Evolutionary conservation across 1,284 basidiomycete genomes (phyloP).

Genomic region (Phaffia rhodozyma): DNA sequence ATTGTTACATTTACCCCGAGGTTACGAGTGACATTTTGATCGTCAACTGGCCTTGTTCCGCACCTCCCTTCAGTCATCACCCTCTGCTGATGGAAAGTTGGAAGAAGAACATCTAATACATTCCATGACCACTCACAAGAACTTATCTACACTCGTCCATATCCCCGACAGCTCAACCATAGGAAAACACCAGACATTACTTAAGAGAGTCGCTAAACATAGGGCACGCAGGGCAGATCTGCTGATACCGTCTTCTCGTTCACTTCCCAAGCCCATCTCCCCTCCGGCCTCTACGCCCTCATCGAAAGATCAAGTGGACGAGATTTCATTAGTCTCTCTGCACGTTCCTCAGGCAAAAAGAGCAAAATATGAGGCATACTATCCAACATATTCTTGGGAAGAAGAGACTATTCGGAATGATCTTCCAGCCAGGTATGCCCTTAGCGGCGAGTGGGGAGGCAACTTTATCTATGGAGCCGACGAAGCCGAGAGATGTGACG

Average conservation of each 20-base stretch:
- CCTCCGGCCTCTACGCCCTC: conserved; percentile 31
- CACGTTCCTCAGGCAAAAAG: conserved; percentile 15
- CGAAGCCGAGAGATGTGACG: conserved; percentile 75
- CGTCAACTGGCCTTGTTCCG: too few relatives aligned
- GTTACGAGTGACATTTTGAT: too few relatives aligned
- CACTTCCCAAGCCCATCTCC: conserved; percentile 31
- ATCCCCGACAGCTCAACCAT: too few relatives aligned
- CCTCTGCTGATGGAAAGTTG: too few relatives aligned
- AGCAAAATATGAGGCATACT: conserved; percentile 15
- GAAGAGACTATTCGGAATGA: conserved; percentile 94
- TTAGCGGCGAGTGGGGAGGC: conserved; percentile 79
- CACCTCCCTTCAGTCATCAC: too few relatives aligned
- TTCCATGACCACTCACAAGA: too few relatives aligned
- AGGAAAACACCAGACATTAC: too few relatives aligned
- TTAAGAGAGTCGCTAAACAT: too few relatives aligned
- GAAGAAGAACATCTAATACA: too few relatives aligned
- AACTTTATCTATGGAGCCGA: conserved; percentile 79
- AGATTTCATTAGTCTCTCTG: conserved; percentile 1
- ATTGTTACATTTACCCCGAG: too few relatives aligned
- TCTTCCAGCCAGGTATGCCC: conserved; percentile 80
- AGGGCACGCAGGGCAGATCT: not conserved
- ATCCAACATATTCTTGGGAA: conserved; percentile 41
- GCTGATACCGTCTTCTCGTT: not conserved
- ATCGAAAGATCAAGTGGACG: conserved; percentile 39
- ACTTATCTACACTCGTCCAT: too few relatives aligned